A percentile compares a stretch with the other conserved stretches of the same genome.
Evolutionary conservation across 345 rosid species (phyloP).

Genomic region (Raphanus sativus): DNA sequence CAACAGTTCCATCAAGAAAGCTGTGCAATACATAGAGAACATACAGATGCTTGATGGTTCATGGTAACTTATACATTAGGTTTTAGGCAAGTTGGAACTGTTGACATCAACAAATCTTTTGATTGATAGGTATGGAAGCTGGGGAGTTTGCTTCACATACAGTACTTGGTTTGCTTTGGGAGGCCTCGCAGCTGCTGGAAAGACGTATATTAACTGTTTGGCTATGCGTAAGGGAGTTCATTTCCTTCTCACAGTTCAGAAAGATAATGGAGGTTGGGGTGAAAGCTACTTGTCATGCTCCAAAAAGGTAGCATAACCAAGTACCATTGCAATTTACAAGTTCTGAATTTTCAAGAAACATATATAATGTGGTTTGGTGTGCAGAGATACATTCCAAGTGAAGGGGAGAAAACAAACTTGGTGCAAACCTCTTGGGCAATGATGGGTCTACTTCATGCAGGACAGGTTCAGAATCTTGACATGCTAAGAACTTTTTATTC

Average conservation of each 20-base stretch:
- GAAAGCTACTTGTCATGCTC: slow-evolving; percentile 43
- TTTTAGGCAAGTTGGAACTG: background rate
- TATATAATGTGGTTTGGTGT: slow-evolving; percentile 5
- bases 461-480: slow-evolving; percentile 28
- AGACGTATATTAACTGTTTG: slow-evolving; percentile 34
- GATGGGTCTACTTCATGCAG: slow-evolving; percentile 42
- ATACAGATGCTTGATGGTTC: slow-evolving; percentile 47
- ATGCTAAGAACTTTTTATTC: background rate
- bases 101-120: slow-evolving; percentile 12
- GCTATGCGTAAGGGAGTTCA: slow-evolving; percentile 42
- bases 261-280: slow-evolving; percentile 43
- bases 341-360: background rate
- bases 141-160: slow-evolving; percentile 45
- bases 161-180: slow-evolving; percentile 41
- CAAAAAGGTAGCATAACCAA: slow-evolving; percentile 29
- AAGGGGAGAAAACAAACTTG: slow-evolving; percentile 38
- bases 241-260: slow-evolving; percentile 40
- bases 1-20: slow-evolving; percentile 35
- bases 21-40: slow-evolving; percentile 38
- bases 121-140: slow-evolving; percentile 40
- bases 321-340: background rate
- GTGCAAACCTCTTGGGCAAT: slow-evolving; percentile 42
- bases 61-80: slow-evolving; percentile 33
- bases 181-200: slow-evolving; percentile 43
- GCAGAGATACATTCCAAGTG: slow-evolving; percentile 41